phyloP scores from a whole-genome alignment of 2,329 filamentous ascomycete species.

The Colletotrichum camelliae region DNA sequence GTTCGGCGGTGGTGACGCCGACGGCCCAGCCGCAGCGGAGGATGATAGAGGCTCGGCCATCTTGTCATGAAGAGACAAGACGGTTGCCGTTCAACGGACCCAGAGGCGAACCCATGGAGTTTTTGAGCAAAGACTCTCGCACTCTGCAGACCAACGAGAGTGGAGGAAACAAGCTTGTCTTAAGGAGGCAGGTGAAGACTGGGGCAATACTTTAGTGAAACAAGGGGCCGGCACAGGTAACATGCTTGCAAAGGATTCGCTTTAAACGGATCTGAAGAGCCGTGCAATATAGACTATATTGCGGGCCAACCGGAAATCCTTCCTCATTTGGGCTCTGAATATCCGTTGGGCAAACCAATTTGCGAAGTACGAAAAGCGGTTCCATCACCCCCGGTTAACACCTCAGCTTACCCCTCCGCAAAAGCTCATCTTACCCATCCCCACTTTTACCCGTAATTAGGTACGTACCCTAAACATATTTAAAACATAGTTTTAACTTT shows the following conservation, averaged over 20 bases:
- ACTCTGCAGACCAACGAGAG: background rate
- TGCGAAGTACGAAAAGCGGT: background rate
- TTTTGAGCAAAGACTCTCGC: background rate
- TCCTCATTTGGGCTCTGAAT: background rate
- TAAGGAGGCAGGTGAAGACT: background rate
- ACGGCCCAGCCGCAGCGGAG: background rate
- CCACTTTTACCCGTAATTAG: too few relatives aligned
- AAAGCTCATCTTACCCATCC: too few relatives aligned
- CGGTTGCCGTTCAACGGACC: background rate
- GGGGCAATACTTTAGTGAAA: background rate
- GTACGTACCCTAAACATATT: too few relatives aligned
- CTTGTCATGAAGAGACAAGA: background rate
- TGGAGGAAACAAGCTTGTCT: constrained; percentile 5
- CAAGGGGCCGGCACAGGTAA: background rate
- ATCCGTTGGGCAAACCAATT: background rate
- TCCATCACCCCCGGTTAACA: background rate
- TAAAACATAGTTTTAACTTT: too few relatives aligned
- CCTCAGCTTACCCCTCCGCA: too few relatives aligned
- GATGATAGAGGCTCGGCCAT: background rate
- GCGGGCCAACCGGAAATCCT: background rate
- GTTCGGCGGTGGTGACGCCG: background rate
- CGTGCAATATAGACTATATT: background rate
- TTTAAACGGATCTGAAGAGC: background rate
- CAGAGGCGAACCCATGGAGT: background rate
- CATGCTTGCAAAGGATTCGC: background rate